These are phyloP conservation scores for Trapa incisa DNA, from an alignment of 345 rosid genomes.

Conservation along the genomic window DNA sequence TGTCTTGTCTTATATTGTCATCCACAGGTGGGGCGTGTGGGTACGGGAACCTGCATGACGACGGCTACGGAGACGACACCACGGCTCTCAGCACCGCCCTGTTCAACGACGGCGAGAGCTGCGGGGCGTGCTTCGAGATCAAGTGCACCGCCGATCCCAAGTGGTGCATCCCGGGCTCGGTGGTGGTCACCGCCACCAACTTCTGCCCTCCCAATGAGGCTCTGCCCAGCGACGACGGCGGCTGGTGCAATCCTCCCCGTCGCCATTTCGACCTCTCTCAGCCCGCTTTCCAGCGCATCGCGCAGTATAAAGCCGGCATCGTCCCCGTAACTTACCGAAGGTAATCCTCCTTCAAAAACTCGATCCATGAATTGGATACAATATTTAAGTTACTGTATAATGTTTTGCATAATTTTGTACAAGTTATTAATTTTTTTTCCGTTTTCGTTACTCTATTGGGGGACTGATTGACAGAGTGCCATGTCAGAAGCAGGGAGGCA, in stretches of 20 bases:
- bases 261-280: slow-evolving; percentile 62
- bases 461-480: not conserved
- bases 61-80: slow-evolving; percentile 52
- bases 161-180: slow-evolving; percentile 44
- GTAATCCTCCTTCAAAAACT: slow-evolving; percentile 7
- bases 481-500: slow-evolving; percentile 5
- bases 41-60: slow-evolving; percentile 45
- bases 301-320: slow-evolving; percentile 45
- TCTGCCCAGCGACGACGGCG: slow-evolving; percentile 39
- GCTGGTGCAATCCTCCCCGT: slow-evolving; percentile 59
- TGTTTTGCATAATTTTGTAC: not conserved
- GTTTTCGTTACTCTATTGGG: not conserved
- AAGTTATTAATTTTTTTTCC: not conserved
- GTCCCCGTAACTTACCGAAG: slow-evolving; percentile 52
- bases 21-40: slow-evolving; percentile 64
- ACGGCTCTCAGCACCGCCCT: slow-evolving; percentile 54
- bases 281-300: slow-evolving; percentile 46
- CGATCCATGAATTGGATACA: too few species aligned
- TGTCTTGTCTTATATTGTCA: not conserved
- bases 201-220: slow-evolving; percentile 58
- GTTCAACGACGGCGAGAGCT: slow-evolving; percentile 47
- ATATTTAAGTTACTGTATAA: too few species aligned
- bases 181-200: slow-evolving; percentile 47
- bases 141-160: slow-evolving; percentile 38
- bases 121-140: slow-evolving; percentile 60